phyloP scores from a whole-genome alignment of 179 eudicot species.

The Actinidia chinensis region DNA sequence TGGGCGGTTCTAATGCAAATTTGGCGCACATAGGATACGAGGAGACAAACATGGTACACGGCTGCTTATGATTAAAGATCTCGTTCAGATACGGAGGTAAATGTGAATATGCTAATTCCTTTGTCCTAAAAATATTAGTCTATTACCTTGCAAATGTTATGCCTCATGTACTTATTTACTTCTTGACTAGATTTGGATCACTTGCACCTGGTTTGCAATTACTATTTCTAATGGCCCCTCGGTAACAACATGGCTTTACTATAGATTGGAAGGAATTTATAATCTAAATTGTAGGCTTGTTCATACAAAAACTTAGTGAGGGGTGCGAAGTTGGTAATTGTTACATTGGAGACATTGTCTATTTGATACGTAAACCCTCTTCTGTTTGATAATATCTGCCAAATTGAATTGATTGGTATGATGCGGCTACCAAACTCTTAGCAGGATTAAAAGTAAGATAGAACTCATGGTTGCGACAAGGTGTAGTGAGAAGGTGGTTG shows the following conservation, averaged over 20 bases:
- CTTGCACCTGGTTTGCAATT: not conserved
- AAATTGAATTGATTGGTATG: conserved; percentile 46
- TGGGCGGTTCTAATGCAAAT: conserved; percentile 99
- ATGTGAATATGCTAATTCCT: not conserved
- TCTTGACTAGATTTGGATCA: not conserved
- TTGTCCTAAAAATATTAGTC: not conserved
- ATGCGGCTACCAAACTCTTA: conserved; percentile 85
- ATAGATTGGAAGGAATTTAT: not conserved
- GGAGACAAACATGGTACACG: conserved; percentile 96
- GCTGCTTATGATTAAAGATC: conserved; percentile 97
- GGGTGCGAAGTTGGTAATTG: not conserved
- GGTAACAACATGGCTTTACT: too few species aligned
- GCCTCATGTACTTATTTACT: not conserved
- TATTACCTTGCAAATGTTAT: not conserved
- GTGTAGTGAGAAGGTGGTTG: conserved; percentile 83
- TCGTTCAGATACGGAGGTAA: conserved; percentile 94
- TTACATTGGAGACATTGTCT: not conserved
- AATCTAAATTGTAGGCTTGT: not conserved
- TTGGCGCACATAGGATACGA: conserved; percentile 95
- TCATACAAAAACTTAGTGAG: conserved; percentile 2
- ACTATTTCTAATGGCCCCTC: not conserved
- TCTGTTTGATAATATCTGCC: conserved; percentile 6
- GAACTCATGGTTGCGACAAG: conserved; percentile 94
- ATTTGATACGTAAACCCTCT: not conserved
- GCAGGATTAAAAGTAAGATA: conserved; percentile 84